These are phyloP conservation scores for Rhizoclosmatium globosum DNA, from an alignment of 192 early-diverging fungal species.

Conservation along the genomic window DNA sequence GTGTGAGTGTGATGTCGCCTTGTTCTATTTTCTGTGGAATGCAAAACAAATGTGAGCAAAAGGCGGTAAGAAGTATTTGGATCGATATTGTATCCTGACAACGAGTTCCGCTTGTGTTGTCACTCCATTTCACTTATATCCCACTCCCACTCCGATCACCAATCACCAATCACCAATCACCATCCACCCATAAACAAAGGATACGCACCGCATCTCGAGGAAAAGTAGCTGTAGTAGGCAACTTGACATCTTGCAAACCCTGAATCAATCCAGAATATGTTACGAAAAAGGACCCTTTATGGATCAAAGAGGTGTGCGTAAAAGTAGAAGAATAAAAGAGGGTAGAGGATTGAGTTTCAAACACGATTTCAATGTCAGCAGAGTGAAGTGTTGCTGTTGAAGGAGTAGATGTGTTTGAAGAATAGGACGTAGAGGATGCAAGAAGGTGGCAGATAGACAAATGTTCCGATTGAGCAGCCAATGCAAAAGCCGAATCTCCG, in stretches of 20 bases:
- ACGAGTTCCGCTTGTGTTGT: neutral
- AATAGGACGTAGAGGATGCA: constrained; percentile 49
- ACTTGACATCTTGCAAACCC: neutral
- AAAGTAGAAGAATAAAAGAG: constrained; percentile 46
- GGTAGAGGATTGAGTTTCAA: constrained; percentile 75
- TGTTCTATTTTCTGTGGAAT: neutral
- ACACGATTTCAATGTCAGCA: constrained; percentile 61
- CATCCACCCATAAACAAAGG: too few species aligned
- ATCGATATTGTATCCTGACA: neutral
- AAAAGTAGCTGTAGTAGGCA: neutral
- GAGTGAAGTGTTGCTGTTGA: constrained; percentile 54
- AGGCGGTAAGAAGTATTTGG: too few species aligned
- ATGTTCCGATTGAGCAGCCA: constrained; percentile 73
- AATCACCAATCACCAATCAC: too few species aligned
- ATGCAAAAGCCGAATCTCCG: constrained; percentile 80
- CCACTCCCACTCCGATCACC: too few species aligned
- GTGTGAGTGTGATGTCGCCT: constrained; percentile 36
- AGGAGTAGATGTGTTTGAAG: too few species aligned
- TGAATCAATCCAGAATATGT: neutral
- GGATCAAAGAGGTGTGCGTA: neutral
- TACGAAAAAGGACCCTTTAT: neutral
- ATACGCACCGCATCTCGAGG: too few species aligned
- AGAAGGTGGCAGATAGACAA: constrained; percentile 73
- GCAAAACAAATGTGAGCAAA: too few species aligned
- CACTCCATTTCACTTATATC: too few species aligned